These are phyloP conservation scores for Fraxinus dipetala DNA, from an alignment of 305 asterid species.

Conservation along the genomic window DNA sequence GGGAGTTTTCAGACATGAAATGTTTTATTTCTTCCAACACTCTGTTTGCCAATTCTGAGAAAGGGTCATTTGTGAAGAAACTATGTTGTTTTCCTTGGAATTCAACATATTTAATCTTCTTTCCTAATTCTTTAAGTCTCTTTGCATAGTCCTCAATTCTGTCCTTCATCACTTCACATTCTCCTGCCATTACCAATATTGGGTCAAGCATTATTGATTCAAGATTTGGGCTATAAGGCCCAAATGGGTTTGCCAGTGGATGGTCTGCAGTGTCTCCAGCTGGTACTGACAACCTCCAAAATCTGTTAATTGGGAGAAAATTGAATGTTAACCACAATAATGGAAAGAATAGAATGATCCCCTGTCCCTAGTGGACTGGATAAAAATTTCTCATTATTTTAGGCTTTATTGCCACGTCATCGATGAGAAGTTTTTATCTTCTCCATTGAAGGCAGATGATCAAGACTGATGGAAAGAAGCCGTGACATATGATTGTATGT, in stretches of 20 bases:
- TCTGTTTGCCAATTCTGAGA: constrained; percentile 33
- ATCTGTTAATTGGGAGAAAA: constrained; percentile 28
- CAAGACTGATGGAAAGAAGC: not conserved
- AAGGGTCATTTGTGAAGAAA: constrained; percentile 47
- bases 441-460: not conserved
- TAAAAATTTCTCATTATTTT: no score
- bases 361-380: not conserved
- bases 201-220: constrained; percentile 41
- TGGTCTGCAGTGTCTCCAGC: constrained; percentile 45
- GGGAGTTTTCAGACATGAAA: constrained; percentile 35
- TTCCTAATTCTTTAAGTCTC: constrained; percentile 38
- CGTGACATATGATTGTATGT: not conserved
- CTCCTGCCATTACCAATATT: constrained; percentile 53
- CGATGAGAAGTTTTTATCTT: not conserved
- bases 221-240: constrained; percentile 51
- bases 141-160: constrained; percentile 45
- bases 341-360: not conserved
- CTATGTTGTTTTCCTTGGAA: constrained; percentile 55
- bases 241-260: constrained; percentile 63
- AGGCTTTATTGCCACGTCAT: no score
- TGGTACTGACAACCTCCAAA: constrained; percentile 66
- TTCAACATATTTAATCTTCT: constrained; percentile 35
- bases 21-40: constrained; percentile 28
- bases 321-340: not conserved
- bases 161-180: constrained; percentile 53